A percentile compares a stretch with the other conserved stretches of the same genome.
Conservation (phyloP, 768 basidiomycete species). For the Boletus vinaceobasis region DNA sequence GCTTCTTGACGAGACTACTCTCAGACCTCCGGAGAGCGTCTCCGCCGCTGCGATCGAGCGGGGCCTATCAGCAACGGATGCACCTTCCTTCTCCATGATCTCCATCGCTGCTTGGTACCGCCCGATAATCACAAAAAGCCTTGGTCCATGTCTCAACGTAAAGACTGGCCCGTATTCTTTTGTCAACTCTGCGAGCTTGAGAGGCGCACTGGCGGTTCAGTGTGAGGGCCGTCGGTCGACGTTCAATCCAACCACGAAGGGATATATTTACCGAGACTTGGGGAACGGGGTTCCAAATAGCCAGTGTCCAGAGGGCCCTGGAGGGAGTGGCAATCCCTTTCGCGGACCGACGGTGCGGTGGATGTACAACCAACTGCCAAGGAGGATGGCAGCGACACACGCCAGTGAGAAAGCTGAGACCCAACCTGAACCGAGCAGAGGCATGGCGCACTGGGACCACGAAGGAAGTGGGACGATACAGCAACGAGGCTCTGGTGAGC, state of each 20-base stretch:
- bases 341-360: background rate
- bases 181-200: conserved; percentile 3
- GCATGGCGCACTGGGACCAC: background rate
- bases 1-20: conserved; percentile 1
- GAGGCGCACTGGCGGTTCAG: background rate
- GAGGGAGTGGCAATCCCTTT: background rate
- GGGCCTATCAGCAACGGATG: conserved; percentile 3
- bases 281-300: conserved; percentile 6
- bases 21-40: conserved; percentile 5
- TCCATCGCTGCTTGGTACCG: conserved; percentile 10
- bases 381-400: background rate
- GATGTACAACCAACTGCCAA: background rate
- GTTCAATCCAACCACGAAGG: background rate
- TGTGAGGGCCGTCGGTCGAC: too few relatives aligned
- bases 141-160: conserved; percentile 1
- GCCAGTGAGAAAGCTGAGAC: background rate
- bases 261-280: background rate
- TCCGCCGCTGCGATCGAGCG: conserved; percentile 2
- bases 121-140: conserved; percentile 4
- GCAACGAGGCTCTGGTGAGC: too few relatives aligned
- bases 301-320: conserved; percentile 11
- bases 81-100: conserved; percentile 11
- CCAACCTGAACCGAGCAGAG: background rate
- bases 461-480: too few relatives aligned
- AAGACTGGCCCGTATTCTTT: conserved; percentile 6